These are phyloP conservation scores for Leishmania guyanensis DNA, from an alignment of 208 protist species.

Conservation along the genomic window DNA sequence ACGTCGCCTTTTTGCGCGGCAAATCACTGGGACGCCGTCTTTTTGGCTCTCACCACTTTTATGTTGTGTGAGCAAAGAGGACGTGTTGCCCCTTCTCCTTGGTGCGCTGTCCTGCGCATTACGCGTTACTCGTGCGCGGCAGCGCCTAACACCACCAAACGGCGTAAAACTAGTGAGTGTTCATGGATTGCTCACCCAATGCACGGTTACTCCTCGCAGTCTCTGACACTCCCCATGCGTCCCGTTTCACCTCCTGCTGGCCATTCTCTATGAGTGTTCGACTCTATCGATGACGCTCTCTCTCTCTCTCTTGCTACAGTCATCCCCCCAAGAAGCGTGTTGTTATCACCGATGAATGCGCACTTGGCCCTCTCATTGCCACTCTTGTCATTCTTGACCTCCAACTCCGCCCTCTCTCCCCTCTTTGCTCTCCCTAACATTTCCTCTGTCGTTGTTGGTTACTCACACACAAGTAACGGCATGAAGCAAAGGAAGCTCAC, in stretches of 20 bases:
- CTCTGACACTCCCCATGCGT: background rate
- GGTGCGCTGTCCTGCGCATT: background rate
- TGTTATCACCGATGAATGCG: background rate
- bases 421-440: background rate
- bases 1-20: background rate
- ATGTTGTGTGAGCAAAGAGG: background rate
- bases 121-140: background rate
- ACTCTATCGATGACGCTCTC: background rate
- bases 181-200: background rate
- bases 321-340: no score
- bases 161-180: background rate
- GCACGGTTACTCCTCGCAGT: background rate
- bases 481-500: background rate
- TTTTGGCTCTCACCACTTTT: background rate
- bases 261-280: background rate
- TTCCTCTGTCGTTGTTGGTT: background rate
- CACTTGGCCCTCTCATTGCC: background rate
- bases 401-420: background rate
- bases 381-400: background rate
- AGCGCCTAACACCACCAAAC: background rate
- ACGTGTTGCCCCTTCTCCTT: background rate
- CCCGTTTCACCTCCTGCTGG: background rate
- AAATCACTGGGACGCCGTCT: background rate
- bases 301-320: background rate
- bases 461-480: background rate